phyloP scores from a whole-genome alignment of 192 early-diverging fungal genomes.

The Neocallimastix lanati region DNA sequence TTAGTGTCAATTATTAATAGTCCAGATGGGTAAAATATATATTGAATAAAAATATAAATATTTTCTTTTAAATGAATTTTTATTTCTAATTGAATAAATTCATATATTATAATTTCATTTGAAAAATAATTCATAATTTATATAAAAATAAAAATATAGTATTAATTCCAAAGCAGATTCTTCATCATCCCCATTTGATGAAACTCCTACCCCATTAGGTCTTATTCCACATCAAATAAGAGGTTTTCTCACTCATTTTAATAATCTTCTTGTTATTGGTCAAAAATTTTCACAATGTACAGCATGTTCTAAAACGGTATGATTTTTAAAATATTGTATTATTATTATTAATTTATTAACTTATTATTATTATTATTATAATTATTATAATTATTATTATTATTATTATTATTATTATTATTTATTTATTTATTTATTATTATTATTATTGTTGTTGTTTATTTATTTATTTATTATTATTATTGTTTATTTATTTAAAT shows the following conservation, averaged over 20 bases:
- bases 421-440: no score
- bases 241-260: conserved; percentile 73
- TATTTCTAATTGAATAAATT: neutral
- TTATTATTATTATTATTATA: no score
- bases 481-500: no score
- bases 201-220: conserved; percentile 35
- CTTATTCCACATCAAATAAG: conserved; percentile 83
- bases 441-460: no score
- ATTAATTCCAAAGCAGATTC: neutral
- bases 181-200: conserved; percentile 12
- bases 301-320: conserved; percentile 59
- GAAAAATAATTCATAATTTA: neutral
- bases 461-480: no score
- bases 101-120: no score
- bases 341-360: no score
- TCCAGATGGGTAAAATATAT: conserved; percentile 32
- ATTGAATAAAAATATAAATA: no score
- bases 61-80: neutral
- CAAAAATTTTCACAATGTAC: conserved; percentile 76
- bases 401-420: no score
- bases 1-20: conserved; percentile 76
- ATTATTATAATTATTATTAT: no score
- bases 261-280: conserved; percentile 62
- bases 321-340: neutral
- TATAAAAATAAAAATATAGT: neutral